Conservation (phyloP, 306 rosid species). For the Calophaca sinica region DNA sequence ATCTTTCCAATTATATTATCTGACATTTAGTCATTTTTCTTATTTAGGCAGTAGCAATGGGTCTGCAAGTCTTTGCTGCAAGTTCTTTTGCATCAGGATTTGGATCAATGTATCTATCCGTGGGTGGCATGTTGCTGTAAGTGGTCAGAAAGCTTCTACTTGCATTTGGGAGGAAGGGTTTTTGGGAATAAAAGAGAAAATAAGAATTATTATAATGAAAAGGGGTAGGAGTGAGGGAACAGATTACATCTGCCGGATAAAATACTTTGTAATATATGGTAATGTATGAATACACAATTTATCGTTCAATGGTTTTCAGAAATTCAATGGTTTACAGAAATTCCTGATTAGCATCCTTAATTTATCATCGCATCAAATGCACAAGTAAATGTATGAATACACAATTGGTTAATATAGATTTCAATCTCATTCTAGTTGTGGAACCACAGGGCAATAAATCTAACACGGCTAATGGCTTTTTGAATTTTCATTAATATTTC, state of each 20-base stretch:
- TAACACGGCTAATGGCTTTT: background rate
- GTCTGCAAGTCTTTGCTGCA: conserved; percentile 72
- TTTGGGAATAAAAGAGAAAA: background rate
- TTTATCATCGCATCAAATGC: conserved; percentile 27
- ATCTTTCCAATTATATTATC: conserved; percentile 30
- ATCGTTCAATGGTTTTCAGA: background rate
- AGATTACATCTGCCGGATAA: background rate
- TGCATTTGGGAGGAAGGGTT: conserved; percentile 6
- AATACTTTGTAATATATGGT: background rate
- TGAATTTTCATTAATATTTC: background rate
- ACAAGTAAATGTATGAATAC: conserved; percentile 9
- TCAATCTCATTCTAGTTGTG: conserved; percentile 36
- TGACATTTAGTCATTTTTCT: conserved; percentile 43
- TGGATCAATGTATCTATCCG: conserved; percentile 68
- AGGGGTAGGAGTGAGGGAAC: background rate
- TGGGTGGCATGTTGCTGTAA: conserved; percentile 88
- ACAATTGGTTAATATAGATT: background rate
- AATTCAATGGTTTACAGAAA: background rate
- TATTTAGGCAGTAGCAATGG: conserved; percentile 72
- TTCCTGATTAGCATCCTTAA: background rate
- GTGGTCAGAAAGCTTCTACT: conserved; percentile 49
- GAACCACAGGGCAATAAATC: conserved; percentile 20
- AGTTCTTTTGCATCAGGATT: conserved; percentile 63
- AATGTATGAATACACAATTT: too few species aligned
- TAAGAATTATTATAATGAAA: background rate